Base-by-base conservation (phyloP, 352 stramenopile genomes). In the Phytophthora meadii region DNA sequence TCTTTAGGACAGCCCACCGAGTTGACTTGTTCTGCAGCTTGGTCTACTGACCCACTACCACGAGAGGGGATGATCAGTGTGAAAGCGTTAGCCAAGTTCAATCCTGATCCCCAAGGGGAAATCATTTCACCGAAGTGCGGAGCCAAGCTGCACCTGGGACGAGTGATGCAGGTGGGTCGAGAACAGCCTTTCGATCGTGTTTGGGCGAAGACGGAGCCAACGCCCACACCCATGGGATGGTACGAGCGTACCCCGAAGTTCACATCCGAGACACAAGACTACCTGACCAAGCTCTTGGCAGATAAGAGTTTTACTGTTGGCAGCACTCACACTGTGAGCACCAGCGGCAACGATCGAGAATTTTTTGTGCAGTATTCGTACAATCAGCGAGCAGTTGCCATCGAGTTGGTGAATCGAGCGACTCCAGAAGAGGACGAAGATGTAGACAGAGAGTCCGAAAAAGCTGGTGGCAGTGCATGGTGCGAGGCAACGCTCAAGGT, bases 81-180 rank as follows among this genome's bases (percentile, higher is more conserved):
- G 1, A 77, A 81, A n/a, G 84, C 81, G 1, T 24, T 82, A n/a
- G 79, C 72, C 0, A 46, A 77, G 37, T 59, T 88, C 37, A 68
- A 76, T 14, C 86, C 83, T 0, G 75, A 94, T 56, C 82, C 82
- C 10, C 51, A n/a, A 11, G 72, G 68, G 11, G 56, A 32, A 3
- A 53, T 94, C 7, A 79, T 92, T 27, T 92, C 86, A 1, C 78
- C 83, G 1, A 68, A 80, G 22, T 80, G 75, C 14, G 79, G 81
- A n/a, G 70, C 79, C 2, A 62, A 74, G 41, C 27, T 94, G 3
- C 76, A 83, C 7, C 28, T 94, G 0, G 86, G 86, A 7, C 54
- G 52, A 14, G 74, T 94, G 12, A 77, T 76, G 24, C 52, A 76
- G 37, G 14, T 82, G n/a, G 85, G 83, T 0, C 48, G 70, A 5